A percentile compares a stretch with the other conserved stretches of the same genome.
phyloP scores from a whole-genome alignment of 495 filamentous ascomycete genomes.

The Penicillium maclennaniae region DNA sequence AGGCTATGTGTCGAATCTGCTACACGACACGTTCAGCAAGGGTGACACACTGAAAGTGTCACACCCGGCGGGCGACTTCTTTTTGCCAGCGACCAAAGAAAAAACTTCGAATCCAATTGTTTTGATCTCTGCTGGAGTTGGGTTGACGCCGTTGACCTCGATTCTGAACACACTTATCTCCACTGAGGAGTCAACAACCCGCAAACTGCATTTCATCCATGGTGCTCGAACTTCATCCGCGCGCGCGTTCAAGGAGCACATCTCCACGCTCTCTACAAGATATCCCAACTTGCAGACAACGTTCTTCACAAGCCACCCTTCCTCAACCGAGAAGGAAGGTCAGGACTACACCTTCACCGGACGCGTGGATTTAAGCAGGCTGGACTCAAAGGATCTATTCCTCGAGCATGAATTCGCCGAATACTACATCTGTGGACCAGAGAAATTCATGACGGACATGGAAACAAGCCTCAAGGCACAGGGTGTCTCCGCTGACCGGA shows the following conservation, averaged over 20 bases:
- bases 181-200: slow-evolving; percentile 22
- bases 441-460: slow-evolving; percentile 60
- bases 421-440: slow-evolving; percentile 70
- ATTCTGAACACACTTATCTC: slow-evolving; percentile 59
- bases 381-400: slow-evolving; percentile 51
- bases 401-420: slow-evolving; percentile 49
- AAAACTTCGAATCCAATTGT: slow-evolving; percentile 48
- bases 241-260: slow-evolving; percentile 45
- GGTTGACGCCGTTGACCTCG: slow-evolving; percentile 62
- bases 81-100: slow-evolving; percentile 39
- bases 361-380: slow-evolving; percentile 51
- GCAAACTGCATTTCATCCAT: slow-evolving; percentile 60
- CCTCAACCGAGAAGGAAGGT: slow-evolving; percentile 46
- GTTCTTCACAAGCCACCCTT: slow-evolving; percentile 37
- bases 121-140: slow-evolving; percentile 67
- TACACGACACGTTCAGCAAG: slow-evolving; percentile 57
- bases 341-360: slow-evolving; percentile 53
- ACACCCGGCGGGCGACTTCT: slow-evolving; percentile 70
- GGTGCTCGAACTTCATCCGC: slow-evolving; percentile 45
- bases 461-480: slow-evolving; percentile 40
- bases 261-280: slow-evolving; percentile 40
- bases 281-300: slow-evolving; percentile 37
- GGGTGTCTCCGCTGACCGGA: slow-evolving; percentile 52
- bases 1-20: slow-evolving; percentile 66
- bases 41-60: slow-evolving; percentile 61